Evolutionary conservation across 371 early-diverging fungal genomes (phyloP).

Genomic region (Mortierella sp.): DNA sequence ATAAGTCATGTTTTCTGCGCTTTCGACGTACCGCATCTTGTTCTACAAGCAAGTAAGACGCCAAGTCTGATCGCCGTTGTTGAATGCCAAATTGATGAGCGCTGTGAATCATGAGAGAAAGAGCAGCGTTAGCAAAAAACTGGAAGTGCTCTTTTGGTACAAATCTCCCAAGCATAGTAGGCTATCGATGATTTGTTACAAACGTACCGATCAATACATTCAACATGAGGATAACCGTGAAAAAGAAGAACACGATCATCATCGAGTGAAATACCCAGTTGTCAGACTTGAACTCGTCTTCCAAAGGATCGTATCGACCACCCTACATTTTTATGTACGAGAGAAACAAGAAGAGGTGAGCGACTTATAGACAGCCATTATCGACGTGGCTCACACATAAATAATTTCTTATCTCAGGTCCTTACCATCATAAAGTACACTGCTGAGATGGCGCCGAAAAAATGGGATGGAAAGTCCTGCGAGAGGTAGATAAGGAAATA

Average conservation of each 20-base stretch:
- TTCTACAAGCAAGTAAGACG: conserved; percentile 21
- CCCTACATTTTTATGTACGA: too few species aligned
- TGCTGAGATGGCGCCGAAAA: conserved; percentile 18
- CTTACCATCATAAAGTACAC: conserved; percentile 43
- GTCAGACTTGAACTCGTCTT: neutral
- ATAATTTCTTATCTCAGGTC: too few species aligned
- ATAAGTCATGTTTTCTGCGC: conserved; percentile 28
- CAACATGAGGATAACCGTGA: conserved; percentile 31
- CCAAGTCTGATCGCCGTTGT: conserved; percentile 19
- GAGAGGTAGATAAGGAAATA: too few species aligned
- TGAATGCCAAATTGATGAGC: conserved; percentile 23
- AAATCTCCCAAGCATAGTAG: neutral
- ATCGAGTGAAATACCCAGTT: conserved; percentile 27
- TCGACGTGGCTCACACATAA: neutral
- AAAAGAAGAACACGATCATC: conserved; percentile 37
- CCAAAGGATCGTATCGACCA: conserved; percentile 31
- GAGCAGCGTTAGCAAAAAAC: neutral
- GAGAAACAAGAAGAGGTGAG: neutral
- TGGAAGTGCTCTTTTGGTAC: neutral
- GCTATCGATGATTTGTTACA: neutral
- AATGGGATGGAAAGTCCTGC: too few species aligned
- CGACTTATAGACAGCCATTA: too few species aligned
- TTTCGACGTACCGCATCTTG: conserved; percentile 17
- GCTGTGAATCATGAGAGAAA: conserved; percentile 2
- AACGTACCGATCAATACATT: conserved; percentile 36